A percentile compares a stretch with the other conserved stretches of the same genome.
phyloP scores from a whole-genome alignment of 345 rosid species.

The Brassica juncea region DNA sequence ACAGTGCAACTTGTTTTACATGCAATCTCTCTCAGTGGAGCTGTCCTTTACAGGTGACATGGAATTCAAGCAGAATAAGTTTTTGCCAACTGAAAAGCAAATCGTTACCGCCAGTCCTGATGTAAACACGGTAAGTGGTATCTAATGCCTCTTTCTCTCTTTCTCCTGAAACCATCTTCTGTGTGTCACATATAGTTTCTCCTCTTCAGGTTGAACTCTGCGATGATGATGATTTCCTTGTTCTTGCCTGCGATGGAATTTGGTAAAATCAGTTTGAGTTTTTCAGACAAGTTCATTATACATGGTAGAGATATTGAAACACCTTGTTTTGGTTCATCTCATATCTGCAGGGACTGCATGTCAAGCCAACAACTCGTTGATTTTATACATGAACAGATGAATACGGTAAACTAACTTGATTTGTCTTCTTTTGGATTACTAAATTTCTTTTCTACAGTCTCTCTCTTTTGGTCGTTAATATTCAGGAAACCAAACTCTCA shows the following conservation, averaged over 20 bases:
- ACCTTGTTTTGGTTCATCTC: conserved; percentile 13
- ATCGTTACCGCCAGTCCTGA: conserved; percentile 84
- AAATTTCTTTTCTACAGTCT: neutral
- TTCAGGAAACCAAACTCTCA: conserved; percentile 92
- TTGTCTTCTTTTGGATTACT: conserved; percentile 1
- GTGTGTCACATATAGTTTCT: neutral
- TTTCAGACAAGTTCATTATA: conserved; percentile 15
- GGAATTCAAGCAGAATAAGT: conserved; percentile 76
- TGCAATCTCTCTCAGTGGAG: conserved; percentile 23
- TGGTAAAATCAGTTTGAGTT: conserved; percentile 50
- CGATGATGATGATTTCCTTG: conserved; percentile 89
- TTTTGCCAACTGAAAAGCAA: conserved; percentile 66
- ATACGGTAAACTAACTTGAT: conserved; percentile 46
- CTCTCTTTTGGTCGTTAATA: neutral
- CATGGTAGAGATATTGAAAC: conserved; percentile 19
- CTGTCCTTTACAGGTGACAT: conserved; percentile 56
- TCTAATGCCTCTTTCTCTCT: conserved; percentile 1
- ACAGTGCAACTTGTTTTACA: conserved; percentile 12
- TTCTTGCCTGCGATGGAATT: conserved; percentile 96
- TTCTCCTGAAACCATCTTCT: conserved; percentile 15
- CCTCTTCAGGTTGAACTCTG: conserved; percentile 79
- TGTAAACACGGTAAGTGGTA: conserved; percentile 53
- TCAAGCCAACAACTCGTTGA: conserved; percentile 95
- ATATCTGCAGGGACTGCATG: conserved; percentile 90
- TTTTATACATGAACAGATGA: conserved; percentile 77